Conservation (phyloP, 805 yeast species). For the Candida awuae region DNA sequence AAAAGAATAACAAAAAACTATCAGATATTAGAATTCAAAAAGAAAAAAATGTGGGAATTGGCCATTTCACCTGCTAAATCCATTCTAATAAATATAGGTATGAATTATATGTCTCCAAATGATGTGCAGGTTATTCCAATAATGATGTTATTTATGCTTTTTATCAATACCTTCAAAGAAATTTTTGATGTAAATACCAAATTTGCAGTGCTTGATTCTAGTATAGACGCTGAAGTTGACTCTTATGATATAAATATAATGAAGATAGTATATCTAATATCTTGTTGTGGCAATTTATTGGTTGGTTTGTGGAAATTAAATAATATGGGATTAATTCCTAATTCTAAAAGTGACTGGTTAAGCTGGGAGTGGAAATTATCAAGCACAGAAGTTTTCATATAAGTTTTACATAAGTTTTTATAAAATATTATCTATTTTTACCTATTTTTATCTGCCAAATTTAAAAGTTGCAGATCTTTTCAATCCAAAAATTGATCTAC, state of each 20-base stretch:
- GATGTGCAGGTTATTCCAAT: slow-evolving; percentile 85
- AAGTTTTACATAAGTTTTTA: background rate
- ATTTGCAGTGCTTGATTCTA: slow-evolving; percentile 33
- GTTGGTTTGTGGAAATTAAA: slow-evolving; percentile 83
- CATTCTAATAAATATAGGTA: slow-evolving; percentile 82
- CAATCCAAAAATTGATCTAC: slow-evolving; percentile 23
- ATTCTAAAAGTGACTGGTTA: slow-evolving; percentile 82
- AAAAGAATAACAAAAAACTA: slow-evolving; percentile 8
- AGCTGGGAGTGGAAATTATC: slow-evolving; percentile 58
- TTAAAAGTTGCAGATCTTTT: slow-evolving; percentile 17
- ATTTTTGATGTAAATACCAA: slow-evolving; percentile 47
- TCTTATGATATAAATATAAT: slow-evolving; percentile 19
- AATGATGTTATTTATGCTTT: slow-evolving; percentile 78
- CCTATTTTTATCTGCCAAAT: slow-evolving; percentile 8
- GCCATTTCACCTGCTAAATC: slow-evolving; percentile 74
- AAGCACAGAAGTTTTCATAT: slow-evolving; percentile 17
- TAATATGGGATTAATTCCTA: slow-evolving; percentile 86
- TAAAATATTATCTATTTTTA: no score
- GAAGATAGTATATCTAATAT: slow-evolving; percentile 24
- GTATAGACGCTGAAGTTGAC: slow-evolving; percentile 8
- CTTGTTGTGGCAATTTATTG: slow-evolving; percentile 48
- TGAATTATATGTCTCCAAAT: slow-evolving; percentile 92
- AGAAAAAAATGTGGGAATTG: slow-evolving; percentile 77
- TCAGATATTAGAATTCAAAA: slow-evolving; percentile 32
- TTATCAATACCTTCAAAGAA: slow-evolving; percentile 70